phyloP scores from a whole-genome alignment of 2,329 filamentous ascomycete species.

The Neopestalotiopsis rosae region DNA sequence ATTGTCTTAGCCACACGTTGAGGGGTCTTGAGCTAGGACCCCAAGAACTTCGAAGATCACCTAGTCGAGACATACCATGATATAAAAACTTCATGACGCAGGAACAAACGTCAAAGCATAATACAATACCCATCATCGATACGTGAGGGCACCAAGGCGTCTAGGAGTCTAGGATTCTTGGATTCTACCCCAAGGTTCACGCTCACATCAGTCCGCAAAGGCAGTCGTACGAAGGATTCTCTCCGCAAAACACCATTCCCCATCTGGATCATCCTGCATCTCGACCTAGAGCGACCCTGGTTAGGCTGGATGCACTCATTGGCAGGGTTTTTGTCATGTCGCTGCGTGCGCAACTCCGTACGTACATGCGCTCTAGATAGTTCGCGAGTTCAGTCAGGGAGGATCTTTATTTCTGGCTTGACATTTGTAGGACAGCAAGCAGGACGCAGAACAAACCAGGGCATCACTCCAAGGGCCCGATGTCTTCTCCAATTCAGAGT shows the following conservation, averaged over 20 bases:
- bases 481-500: neutral
- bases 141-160: neutral
- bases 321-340: neutral
- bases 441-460: no score
- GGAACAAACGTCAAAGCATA: slow-evolving; percentile 2
- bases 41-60: neutral
- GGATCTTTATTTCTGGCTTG: no score
- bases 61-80: neutral
- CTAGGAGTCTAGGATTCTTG: neutral
- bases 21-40: neutral
- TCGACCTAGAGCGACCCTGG: neutral
- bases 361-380: no score
- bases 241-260: neutral
- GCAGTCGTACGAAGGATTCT: neutral
- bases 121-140: neutral
- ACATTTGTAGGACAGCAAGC: no score
- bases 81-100: neutral
- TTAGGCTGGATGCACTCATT: neutral
- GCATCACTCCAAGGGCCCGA: neutral
- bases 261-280: neutral
- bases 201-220: neutral
- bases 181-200: slow-evolving; percentile 1
- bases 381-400: no score
- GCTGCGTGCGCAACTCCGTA: no score
- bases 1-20: no score